Evolutionary conservation across 164 flowering plant genomes (phyloP), one percentile per base, ranked within the genome.

Genomic region (Aristolochia fimbriata): DNA sequence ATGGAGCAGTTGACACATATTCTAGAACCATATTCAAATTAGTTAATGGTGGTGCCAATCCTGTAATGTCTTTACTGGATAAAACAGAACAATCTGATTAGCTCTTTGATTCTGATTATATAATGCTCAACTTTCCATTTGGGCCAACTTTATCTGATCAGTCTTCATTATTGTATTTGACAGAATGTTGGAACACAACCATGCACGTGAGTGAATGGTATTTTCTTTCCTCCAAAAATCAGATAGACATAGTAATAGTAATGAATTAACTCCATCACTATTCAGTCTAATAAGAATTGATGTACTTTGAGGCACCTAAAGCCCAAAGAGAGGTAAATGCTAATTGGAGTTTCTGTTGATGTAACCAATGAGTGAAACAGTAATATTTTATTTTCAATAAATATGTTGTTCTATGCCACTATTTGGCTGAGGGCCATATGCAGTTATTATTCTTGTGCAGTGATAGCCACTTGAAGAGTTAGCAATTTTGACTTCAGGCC

Each of bases 111-210:
- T 37, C 43, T 52, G 30, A 1, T 31, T 16, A 14, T 56, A 7
- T 30, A 27, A 31, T 30, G n/a, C 24, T 27, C 59, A 23, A 58
- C 46, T 24, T 45, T 53, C 17, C 47, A 41, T 19, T 19, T 55
- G n/a, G 13, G 21, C 27, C 17, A 25, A 48, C 10, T 23, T 15
- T 4, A 57, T 37, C 31, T 22, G 56, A 56, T 20, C 56, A 37
- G 33, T 76, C 31, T 16, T 37, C 3, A 37, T 37, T 6, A n/a
- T 52, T 52, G 17, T n/a, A 60, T 12, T 66, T 79, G 68, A 57
- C 92, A 90, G 99, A 70, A 76, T 93, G 99, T 77, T 93, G 97
- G 99, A 80, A 21, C 64, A 77, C 83, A 24, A 86, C 90, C 49
- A 74, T 85, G 1, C 96, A 85, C 68, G 80, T 90, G 61, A 80